These are phyloP conservation scores for Tuber umbilicatum DNA, from an alignment of 495 filamentous ascomycete genomes.

Conservation along the genomic window DNA sequence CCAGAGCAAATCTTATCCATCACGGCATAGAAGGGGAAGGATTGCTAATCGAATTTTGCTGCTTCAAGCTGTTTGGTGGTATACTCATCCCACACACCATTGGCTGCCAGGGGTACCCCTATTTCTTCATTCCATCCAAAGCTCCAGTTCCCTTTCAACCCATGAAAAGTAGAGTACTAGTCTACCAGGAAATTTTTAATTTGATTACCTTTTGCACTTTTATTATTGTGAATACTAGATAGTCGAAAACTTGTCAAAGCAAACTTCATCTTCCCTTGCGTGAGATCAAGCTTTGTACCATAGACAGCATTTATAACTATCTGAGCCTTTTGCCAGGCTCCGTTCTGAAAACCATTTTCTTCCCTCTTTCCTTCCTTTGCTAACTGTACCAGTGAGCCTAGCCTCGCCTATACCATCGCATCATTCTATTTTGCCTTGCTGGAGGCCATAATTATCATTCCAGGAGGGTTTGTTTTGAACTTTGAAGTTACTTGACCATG, in stretches of 20 bases:
- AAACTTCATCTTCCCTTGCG: neutral
- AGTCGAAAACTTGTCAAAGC: neutral
- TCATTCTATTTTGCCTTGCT: neutral
- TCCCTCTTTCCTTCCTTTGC: neutral
- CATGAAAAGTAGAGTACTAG: neutral
- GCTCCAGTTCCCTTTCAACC: neutral
- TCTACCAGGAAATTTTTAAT: neutral
- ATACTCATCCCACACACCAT: neutral
- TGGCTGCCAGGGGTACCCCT: neutral
- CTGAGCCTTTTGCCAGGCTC: neutral
- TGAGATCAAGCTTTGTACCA: neutral
- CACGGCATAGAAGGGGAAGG: neutral
- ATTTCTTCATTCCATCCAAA: neutral
- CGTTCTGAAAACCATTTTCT: no score
- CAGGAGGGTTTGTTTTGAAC: neutral
- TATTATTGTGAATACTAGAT: neutral
- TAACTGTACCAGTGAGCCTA: neutral
- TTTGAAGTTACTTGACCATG: neutral
- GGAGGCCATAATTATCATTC: neutral
- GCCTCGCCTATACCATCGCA: neutral
- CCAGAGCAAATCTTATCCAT: neutral
- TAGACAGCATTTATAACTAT: neutral
- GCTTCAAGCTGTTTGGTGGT: neutral
- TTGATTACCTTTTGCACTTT: neutral
- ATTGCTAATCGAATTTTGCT: neutral